Base-by-base conservation (phyloP, 257 asterid species). In the Solanum etuberosum region DNA sequence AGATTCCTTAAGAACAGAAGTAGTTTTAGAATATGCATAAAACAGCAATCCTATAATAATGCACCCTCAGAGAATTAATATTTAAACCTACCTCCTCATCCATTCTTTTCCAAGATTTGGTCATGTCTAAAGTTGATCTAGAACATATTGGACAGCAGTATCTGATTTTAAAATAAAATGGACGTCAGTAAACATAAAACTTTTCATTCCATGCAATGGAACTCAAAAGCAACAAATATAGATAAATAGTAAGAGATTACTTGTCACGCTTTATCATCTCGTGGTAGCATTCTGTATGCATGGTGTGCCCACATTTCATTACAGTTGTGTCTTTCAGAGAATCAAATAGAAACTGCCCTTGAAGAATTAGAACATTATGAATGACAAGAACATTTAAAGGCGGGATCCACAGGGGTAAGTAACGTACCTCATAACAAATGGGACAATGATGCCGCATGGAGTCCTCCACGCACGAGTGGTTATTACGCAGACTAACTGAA, bases 361-460 rank as follows among this genome's bases (percentile, higher is more conserved):
- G n/a, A 43, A 63, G 42, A 54, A 42, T 91, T 86, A 84, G 38
- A 57, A 46, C 21, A 35, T 48, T 80, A 80, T 16, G 11, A 48
- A 29, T 48, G 68, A 80, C 85, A 29, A 48, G 68, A 80, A 46
- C 67, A 80, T 48, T 18, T 20, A 5, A 80, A 80, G 85, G 65
- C 6, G 15, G 65, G 68, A 80, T 80, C 67, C 29, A 29, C 68
- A 78, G 6, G 40, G 8, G 61, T 48, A 71, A 12, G 10, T n/a
- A 72, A 76, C 86, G 87, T 77, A 97, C 99, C 98, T 97, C 99
- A 35, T 94, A 97, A 87, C 99, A 97, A 63, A 97, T 97, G 38
- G 99, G 98, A 89, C 99, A 97, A 80, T 97, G 99, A 91, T 97
- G 99, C 88, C 97, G 93, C 98, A 95, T 97, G 83, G 99, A 96